Percentiles rank a stretch among this genome's conserved stretches.
phyloP scores from a whole-genome alignment of 1,284 basidiomycete species.

The Crepidotus sp. region DNA sequence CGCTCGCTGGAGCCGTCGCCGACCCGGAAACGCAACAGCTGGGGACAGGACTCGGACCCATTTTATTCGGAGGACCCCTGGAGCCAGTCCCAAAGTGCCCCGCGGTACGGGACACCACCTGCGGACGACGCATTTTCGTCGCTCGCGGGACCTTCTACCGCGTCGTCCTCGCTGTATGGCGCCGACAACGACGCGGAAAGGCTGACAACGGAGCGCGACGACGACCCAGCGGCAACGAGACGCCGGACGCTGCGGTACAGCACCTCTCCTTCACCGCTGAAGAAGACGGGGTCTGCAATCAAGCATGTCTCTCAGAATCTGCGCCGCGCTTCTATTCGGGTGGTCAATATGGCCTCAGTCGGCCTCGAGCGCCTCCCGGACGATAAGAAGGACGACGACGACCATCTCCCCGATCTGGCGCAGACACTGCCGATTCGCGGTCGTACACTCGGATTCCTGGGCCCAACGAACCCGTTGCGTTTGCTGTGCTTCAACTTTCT shows the following conservation, averaged over 20 bases:
- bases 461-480: slow-evolving; percentile 58
- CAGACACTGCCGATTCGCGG: slow-evolving; percentile 59
- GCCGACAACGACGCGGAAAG: slow-evolving; percentile 18
- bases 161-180: slow-evolving; percentile 10
- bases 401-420: slow-evolving; percentile 38
- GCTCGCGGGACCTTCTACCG: slow-evolving; percentile 14
- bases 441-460: slow-evolving; percentile 71
- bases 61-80: slow-evolving; percentile 13
- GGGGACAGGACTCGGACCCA: slow-evolving; percentile 13
- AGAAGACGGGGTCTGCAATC: slow-evolving; percentile 48
- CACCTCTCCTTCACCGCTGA: slow-evolving; percentile 43
- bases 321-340: slow-evolving; percentile 68
- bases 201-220: slow-evolving; percentile 23
- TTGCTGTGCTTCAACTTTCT: slow-evolving; percentile 59
- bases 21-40: slow-evolving; percentile 16
- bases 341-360: slow-evolving; percentile 72
- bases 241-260: slow-evolving; percentile 43
- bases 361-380: slow-evolving; percentile 52
- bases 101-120: slow-evolving; percentile 16
- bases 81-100: not conserved
- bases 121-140: slow-evolving; percentile 16
- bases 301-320: slow-evolving; percentile 52
- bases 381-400: slow-evolving; percentile 33
- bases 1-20: slow-evolving; percentile 12
- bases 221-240: slow-evolving; percentile 23